A percentile compares a stretch with the other conserved stretches of the same genome.
Evolutionary conservation across 192 early-diverging fungal genomes (phyloP).

Genomic region (Backusella liffmaniae): DNA sequence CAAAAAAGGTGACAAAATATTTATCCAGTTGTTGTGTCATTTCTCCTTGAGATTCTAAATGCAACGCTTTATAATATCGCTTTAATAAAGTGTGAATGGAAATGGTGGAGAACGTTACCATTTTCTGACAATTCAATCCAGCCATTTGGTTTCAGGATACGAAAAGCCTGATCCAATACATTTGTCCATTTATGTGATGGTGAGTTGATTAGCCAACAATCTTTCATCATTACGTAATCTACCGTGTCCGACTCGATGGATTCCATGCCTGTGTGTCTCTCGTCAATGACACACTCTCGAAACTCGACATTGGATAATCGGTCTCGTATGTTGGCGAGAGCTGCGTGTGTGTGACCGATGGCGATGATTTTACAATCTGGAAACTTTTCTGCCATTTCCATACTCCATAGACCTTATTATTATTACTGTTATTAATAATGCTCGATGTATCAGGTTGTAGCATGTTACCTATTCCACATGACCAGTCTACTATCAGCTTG

Average conservation of each 20-base stretch:
- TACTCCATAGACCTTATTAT: slow-evolving; percentile 25
- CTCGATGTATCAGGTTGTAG: no score
- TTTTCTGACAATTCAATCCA: slow-evolving; percentile 29
- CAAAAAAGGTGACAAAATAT: not conserved
- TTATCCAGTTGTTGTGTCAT: not conserved
- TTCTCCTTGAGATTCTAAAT: not conserved
- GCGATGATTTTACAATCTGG: slow-evolving; percentile 21
- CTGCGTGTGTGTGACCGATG: not conserved
- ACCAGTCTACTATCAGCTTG: slow-evolving; percentile 21
- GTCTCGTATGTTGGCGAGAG: not conserved
- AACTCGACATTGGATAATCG: slow-evolving; percentile 12
- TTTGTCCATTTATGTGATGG: slow-evolving; percentile 18
- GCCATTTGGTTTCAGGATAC: slow-evolving; percentile 30
- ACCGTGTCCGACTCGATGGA: not conserved
- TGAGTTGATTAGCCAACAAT: slow-evolving; percentile 16
- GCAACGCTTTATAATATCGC: not conserved
- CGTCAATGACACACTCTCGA: not conserved
- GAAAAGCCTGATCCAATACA: slow-evolving; percentile 22
- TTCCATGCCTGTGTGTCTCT: slow-evolving; percentile 15
- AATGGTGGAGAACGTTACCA: not conserved
- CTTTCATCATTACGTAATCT: slow-evolving; percentile 22
- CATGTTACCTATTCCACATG: slow-evolving; percentile 27
- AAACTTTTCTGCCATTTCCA: slow-evolving; percentile 31
- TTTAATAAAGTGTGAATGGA: no score
- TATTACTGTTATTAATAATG: not conserved